Evolutionary conservation across 441 rosid genomes (phyloP), one percentile per base, ranked within the genome.

Genomic region (Monsonia emarginata): DNA sequence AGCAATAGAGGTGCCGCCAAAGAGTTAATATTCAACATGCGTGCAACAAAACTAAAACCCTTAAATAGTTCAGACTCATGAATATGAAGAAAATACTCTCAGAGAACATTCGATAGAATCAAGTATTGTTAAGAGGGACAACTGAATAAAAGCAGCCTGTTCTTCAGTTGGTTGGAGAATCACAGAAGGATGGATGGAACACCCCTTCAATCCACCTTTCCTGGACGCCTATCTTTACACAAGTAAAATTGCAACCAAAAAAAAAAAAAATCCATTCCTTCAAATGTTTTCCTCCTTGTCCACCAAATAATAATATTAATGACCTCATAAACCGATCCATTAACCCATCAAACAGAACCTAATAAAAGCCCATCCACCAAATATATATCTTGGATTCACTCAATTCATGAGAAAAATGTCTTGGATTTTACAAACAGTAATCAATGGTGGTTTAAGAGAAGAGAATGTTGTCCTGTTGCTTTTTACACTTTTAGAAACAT

Each of bases 1-100:
- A 66, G 50, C 52, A 9, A 44, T 58, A 25, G 4, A 52, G 66
- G n/a, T 57, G 31, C 44, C 24, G 38, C 30, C 18, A 69, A 36
- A 34, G 32, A 66, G 28, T 57, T 24, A 54, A 61, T 34, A 27
- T 31, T 13, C 58, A 22, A 19, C 57, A 27, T 58, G 34, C 5
- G 16, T 58, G 62, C 31, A 57, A 57, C 6, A 27, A 26, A 57
- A 57, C 32, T 21, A 26, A 4, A 58, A 58, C 14, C 19, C 18
- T 58, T 9, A 13, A 58, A 58, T 26, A 27, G 34, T 58, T 58
- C 62, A 58, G 16, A 27, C 31, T 11, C 61, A 54, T 54, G 31
- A 25, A 24, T 25, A 18, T 6, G 4, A 22, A 56, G 13, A 24
- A 13, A 56, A 56, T 30, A 26, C 61, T 56, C 9, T 10, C 18